Base-by-base conservation (phyloP, 106 monocot genomes). In the Agapanthus africanus region DNA sequence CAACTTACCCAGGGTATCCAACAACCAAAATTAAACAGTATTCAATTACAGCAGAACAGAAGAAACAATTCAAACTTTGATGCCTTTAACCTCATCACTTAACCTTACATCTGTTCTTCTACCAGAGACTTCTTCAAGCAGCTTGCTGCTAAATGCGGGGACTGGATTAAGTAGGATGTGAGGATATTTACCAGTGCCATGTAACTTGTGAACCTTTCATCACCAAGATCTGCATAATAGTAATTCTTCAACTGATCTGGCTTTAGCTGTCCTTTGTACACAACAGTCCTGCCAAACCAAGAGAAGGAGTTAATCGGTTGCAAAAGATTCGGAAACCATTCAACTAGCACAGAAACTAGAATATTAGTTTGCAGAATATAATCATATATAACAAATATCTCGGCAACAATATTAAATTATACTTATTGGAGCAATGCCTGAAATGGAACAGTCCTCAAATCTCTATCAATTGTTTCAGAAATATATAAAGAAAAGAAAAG, bases 201-300 rank as follows among this genome's bases (percentile, higher is more conserved):
- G 82, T 97, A 97, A 76, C 95, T 97, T 64, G 79, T 84, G 73
- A 97, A 97, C 65, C 72, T 91, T 84, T 97, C 86, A 87, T 84
- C 81, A 54, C 88, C 95, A 74, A 97, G 86, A 71, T 97, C 95
- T 61, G 91, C 95, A 84, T 82, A 87, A 69, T 91, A 97, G 66
- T 97, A 97, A 22, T 70, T 68, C 80, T 89, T 83, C 71, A 99
- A 56, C 46, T 99, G 99, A 66, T 49, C 74, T 33, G 99, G 99
- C 79, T 85, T 99, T 23, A 99, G 72, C 76, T 97, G 95, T 51
- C 95, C 95, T 74, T 97, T 97, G 78, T 97, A 97, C 21, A 97
- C 95, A 71, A 97, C 68, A 63, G 95, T 97, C 84, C 95, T 97
- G 75, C 60, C 9, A 69, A 68, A 34, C n/a, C 46, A 57, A 6